These are phyloP conservation scores for Fraxinus nigra DNA, from an alignment of 305 asterid species.

Conservation along the genomic window DNA sequence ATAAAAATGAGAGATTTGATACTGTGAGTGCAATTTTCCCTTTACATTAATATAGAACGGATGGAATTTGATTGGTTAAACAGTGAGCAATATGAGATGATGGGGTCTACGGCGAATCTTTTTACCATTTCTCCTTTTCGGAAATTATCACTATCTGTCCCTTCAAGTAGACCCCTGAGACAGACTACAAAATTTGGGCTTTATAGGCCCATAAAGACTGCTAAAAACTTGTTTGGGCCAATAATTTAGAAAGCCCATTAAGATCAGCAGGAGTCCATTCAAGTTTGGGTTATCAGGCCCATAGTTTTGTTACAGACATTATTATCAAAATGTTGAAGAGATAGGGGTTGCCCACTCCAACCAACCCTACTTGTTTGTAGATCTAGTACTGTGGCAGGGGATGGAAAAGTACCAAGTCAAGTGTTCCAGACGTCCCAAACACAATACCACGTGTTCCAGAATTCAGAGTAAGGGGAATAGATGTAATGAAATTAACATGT, in stretches of 20 bases:
- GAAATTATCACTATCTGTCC: neutral
- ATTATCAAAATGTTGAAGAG: neutral
- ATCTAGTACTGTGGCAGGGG: neutral
- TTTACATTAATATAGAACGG: slow-evolving; percentile 1
- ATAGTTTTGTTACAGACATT: too few species aligned
- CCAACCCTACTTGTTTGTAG: neutral
- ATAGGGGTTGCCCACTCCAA: neutral
- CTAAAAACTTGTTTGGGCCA: neutral
- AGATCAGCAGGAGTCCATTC: too few species aligned
- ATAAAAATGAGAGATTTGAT: too few species aligned
- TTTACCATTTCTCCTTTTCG: slow-evolving; percentile 26
- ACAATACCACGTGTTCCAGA: neutral
- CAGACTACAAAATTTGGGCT: neutral
- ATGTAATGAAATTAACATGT: too few species aligned
- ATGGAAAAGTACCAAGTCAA: neutral
- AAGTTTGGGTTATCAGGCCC: too few species aligned
- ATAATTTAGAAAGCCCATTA: neutral
- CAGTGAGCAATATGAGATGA: slow-evolving; percentile 14
- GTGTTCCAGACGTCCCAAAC: neutral
- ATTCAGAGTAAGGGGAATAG: too few species aligned
- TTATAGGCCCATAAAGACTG: neutral
- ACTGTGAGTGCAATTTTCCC: too few species aligned
- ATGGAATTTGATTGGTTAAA: slow-evolving; percentile 34
- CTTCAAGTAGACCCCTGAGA: neutral
- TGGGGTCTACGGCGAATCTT: slow-evolving; percentile 34